phyloP scores from a whole-genome alignment of 2,329 filamentous ascomycete species.

The Epichloe glyceriae region DNA sequence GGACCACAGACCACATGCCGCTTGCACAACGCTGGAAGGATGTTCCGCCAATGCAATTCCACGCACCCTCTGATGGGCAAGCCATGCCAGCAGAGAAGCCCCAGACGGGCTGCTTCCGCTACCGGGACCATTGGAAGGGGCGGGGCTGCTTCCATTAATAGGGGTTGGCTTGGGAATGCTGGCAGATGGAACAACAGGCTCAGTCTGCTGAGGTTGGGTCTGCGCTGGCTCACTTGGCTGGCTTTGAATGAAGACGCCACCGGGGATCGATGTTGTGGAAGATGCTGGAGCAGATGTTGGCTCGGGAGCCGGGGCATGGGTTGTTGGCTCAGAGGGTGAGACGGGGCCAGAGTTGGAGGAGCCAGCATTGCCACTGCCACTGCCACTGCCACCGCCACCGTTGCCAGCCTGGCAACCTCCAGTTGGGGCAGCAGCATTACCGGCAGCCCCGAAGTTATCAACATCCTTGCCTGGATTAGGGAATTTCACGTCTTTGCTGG shows the following conservation, averaged over 20 bases:
- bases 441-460: constrained; percentile 30
- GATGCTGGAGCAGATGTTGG: not conserved
- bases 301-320: not conserved
- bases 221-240: not conserved
- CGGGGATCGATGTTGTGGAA: constrained; percentile 13
- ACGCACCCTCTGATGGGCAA: constrained; percentile 35
- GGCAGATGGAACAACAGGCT: not conserved
- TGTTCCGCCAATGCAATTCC: constrained; percentile 39
- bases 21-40: constrained; percentile 43
- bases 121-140: constrained; percentile 5
- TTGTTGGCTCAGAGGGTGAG: not conserved
- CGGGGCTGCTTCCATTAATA: constrained; percentile 8
- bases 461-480: constrained; percentile 47
- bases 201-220: not conserved
- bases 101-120: constrained; percentile 16
- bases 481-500: constrained; percentile 41
- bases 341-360: too few species aligned
- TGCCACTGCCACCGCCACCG: too few species aligned
- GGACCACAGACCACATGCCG: constrained; percentile 33
- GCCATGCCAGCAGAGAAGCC: constrained; percentile 27
- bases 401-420: not conserved
- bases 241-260: constrained; percentile 26
- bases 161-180: constrained; percentile 9
- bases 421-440: constrained; percentile 14
- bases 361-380: too few species aligned